Conservation (phyloP, 495 filamentous ascomycete genomes). For the Aspergillus asperescens region DNA sequence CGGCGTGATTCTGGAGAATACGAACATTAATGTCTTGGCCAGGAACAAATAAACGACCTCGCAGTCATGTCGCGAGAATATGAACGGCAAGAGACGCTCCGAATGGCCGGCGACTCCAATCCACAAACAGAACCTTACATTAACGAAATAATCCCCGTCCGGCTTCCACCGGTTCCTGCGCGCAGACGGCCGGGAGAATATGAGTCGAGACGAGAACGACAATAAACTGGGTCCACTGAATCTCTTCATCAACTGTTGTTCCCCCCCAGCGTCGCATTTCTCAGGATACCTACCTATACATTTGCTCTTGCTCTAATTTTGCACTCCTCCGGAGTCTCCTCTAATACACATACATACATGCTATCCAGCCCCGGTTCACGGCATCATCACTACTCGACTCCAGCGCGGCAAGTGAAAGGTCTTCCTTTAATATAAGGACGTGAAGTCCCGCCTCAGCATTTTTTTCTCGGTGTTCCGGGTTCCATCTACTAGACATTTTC, state of each 20-base stretch:
- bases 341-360: background rate
- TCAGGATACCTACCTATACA: background rate
- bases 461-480: background rate
- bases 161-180: conserved; percentile 18
- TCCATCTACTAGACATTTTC: background rate
- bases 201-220: conserved; percentile 29
- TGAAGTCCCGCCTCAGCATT: background rate
- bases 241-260: background rate
- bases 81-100: conserved; percentile 46
- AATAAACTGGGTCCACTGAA: conserved; percentile 9
- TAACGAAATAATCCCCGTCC: conserved; percentile 46
- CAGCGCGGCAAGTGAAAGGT: too few species aligned
- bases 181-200: conserved; percentile 29
- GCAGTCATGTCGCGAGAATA: conserved; percentile 48
- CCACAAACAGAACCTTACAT: conserved; percentile 42
- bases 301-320: background rate
- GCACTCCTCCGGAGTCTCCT: background rate
- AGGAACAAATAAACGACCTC: conserved; percentile 54
- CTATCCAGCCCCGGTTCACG: background rate
- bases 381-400: too few species aligned
- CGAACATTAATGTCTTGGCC: background rate
- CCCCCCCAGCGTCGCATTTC: conserved; percentile 1
- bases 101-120: conserved; percentile 38
- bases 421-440: too few species aligned
- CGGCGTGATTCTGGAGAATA: background rate